Percentiles rank a stretch among this genome's conserved stretches.
These are phyloP conservation scores for Plenodomus biglobosus DNA, from an alignment of 2,329 filamentous ascomycete genomes.

Conservation along the genomic window DNA sequence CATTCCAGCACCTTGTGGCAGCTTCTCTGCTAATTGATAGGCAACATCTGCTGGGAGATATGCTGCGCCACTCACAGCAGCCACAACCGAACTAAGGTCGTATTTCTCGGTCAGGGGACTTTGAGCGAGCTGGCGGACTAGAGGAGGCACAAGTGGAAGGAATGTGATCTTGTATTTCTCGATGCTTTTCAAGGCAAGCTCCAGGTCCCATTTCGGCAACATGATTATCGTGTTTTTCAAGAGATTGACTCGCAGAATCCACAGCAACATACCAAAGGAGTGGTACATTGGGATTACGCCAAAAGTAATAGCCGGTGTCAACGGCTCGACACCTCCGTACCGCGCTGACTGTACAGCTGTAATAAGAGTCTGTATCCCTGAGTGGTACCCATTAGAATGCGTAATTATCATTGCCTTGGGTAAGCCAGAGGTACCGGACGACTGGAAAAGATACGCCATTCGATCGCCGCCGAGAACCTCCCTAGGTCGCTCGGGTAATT, in stretches of 20 bases:
- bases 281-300: constrained; percentile 38
- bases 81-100: constrained; percentile 26
- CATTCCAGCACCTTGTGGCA: constrained; percentile 25
- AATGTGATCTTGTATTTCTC: constrained; percentile 29
- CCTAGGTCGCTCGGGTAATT: constrained; percentile 18
- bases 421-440: constrained; percentile 33
- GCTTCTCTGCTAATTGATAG: constrained; percentile 29
- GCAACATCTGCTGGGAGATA: constrained; percentile 36
- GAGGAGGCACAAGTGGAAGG: constrained; percentile 32
- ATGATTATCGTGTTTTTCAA: constrained; percentile 25
- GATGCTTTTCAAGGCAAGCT: constrained; percentile 29
- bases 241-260: constrained; percentile 33
- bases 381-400: constrained; percentile 30
- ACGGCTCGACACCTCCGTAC: constrained; percentile 24
- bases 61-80: constrained; percentile 28
- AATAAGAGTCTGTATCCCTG: constrained; percentile 30
- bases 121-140: constrained; percentile 33
- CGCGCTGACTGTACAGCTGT: constrained; percentile 25
- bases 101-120: constrained; percentile 31
- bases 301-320: constrained; percentile 16
- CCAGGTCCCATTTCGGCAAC: constrained; percentile 32
- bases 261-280: constrained; percentile 38
- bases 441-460: constrained; percentile 36
- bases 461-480: constrained; percentile 27
- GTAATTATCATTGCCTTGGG: constrained; percentile 42